Evolutionary conservation across 108 stramenopile species (phyloP).

Genomic region (Nitzschia putrida): DNA sequence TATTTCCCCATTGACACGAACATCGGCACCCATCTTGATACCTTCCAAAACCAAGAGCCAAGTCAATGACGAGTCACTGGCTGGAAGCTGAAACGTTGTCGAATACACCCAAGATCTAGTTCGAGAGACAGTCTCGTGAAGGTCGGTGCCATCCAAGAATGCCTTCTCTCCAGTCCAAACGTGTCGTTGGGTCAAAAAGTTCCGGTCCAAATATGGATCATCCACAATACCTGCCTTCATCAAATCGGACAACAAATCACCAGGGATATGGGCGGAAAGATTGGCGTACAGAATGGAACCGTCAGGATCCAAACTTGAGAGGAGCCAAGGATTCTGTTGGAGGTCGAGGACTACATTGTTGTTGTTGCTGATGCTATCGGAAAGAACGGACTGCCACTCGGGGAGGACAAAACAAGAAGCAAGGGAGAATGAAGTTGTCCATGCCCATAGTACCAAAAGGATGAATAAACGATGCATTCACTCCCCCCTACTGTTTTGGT

Average conservation of each 20-base stretch:
- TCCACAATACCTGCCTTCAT: constrained; percentile 28
- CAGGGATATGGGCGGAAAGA: constrained; percentile 35
- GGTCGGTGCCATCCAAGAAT: not conserved
- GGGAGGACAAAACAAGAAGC: not conserved
- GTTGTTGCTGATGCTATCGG: constrained; percentile 5
- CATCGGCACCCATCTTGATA: constrained; percentile 58
- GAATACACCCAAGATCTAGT: constrained; percentile 44
- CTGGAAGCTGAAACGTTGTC: constrained; percentile 23
- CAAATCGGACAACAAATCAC: constrained; percentile 48
- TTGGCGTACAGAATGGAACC: not conserved
- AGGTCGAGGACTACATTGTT: not conserved
- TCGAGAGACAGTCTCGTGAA: constrained; percentile 2
- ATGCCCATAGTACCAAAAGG: not conserved
- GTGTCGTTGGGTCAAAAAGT: constrained; percentile 39
- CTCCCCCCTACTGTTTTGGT: too few relatives aligned
- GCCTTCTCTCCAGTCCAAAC: constrained; percentile 36
- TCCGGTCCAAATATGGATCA: constrained; percentile 46
- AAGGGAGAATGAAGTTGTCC: not conserved
- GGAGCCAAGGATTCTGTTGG: not conserved
- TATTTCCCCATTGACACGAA: constrained; percentile 24
- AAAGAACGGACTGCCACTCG: constrained; percentile 24
- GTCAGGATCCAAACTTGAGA: constrained; percentile 4
- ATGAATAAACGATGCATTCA: not conserved
- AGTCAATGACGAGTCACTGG: not conserved
- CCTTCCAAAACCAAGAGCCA: constrained; percentile 48